These are phyloP conservation scores for Prunus mira DNA, from an alignment of 306 rosid species.

Conservation along the genomic window DNA sequence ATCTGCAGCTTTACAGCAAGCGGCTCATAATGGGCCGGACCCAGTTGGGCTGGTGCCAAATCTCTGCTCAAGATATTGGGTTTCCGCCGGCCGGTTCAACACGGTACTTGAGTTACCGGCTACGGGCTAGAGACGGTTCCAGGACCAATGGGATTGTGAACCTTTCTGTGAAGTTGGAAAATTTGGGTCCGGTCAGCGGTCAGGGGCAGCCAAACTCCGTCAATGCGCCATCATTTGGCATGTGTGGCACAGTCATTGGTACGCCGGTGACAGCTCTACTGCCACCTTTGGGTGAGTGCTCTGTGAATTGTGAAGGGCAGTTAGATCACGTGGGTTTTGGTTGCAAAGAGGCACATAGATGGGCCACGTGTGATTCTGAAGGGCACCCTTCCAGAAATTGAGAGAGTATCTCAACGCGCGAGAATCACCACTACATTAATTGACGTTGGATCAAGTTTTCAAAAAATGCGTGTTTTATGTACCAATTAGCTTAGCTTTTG, in stretches of 20 bases:
- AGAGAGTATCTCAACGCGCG: too few relatives aligned
- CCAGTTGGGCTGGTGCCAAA: conserved; percentile 49
- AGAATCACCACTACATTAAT: too few relatives aligned
- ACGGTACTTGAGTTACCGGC: conserved; percentile 53
- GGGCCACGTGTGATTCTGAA: background rate
- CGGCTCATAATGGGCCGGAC: conserved; percentile 38
- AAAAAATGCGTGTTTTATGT: too few relatives aligned
- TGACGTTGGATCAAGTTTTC: too few relatives aligned
- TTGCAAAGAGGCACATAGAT: background rate
- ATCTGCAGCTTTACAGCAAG: conserved; percentile 39
- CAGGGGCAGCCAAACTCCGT: background rate
- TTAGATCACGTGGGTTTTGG: background rate
- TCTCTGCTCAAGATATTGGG: conserved; percentile 46
- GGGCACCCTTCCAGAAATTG: too few relatives aligned
- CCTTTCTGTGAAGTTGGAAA: conserved; percentile 37
- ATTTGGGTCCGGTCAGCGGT: conserved; percentile 12
- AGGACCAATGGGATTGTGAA: conserved; percentile 37
- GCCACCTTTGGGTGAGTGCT: background rate
- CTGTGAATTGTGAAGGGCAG: background rate
- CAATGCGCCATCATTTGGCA: background rate
- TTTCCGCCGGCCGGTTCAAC: conserved; percentile 24
- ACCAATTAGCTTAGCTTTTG: too few relatives aligned
- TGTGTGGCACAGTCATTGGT: conserved; percentile 53
- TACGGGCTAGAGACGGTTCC: conserved; percentile 55
- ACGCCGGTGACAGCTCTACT: conserved; percentile 37